Percentiles rank a stretch among this genome's conserved stretches.
Evolutionary conservation across 139 green algal genomes (phyloP).

Genomic region (Tetradesmus lagerheimii): DNA sequence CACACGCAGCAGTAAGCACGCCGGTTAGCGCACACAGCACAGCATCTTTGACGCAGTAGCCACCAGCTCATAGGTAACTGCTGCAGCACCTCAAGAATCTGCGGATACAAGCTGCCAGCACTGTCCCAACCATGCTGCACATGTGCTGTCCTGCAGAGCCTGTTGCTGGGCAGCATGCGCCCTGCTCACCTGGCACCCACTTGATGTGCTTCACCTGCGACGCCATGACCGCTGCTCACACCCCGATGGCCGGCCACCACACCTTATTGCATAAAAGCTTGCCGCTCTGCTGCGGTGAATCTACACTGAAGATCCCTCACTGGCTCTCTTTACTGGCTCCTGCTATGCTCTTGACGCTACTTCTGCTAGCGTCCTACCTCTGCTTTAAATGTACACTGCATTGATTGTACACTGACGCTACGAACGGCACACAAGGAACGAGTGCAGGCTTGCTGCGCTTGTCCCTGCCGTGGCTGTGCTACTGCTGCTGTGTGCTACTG

Average conservation of each 20-base stretch:
- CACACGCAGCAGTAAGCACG: neutral
- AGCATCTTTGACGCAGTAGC: neutral
- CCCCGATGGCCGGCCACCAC: too few relatives aligned
- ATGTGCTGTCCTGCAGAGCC: neutral
- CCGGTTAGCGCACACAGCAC: neutral
- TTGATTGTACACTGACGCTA: neutral
- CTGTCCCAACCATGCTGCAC: too few relatives aligned
- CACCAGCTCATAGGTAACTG: too few relatives aligned
- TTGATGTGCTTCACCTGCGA: conserved; percentile 81
- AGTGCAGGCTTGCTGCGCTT: neutral
- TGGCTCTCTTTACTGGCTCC: neutral
- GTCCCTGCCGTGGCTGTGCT: neutral
- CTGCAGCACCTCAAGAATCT: neutral
- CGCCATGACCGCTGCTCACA: conserved; percentile 60
- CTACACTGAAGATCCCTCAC: neutral
- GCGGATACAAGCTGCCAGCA: neutral
- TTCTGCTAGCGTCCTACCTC: neutral
- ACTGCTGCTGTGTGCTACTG: neutral
- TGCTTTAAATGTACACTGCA: neutral
- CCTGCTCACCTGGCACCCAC: conserved; percentile 68
- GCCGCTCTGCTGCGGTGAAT: neutral
- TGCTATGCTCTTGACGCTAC: neutral
- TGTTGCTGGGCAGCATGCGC: neutral
- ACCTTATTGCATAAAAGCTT: neutral
- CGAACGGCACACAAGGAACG: too few relatives aligned